Base-by-base conservation (phyloP, 441 rosid genomes). In the Euphorbia celastroides region DNA sequence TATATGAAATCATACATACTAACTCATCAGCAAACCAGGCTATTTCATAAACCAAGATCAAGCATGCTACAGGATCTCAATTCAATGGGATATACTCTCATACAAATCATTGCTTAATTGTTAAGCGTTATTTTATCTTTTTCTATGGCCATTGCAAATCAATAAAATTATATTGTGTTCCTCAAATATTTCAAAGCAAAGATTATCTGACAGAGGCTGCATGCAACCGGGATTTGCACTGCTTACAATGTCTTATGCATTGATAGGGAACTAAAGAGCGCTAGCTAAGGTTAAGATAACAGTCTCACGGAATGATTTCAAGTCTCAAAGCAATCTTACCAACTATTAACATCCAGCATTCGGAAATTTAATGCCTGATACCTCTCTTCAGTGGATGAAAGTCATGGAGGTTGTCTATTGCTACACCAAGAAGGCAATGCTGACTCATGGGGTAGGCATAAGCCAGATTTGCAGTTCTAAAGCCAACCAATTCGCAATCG, bases 391-490 rank as follows among this genome's bases (percentile, higher is more conserved):
- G 84, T 86, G 81, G 92, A 84, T 82, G 90, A 82, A 73, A 76
- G 83, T 86, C 85, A 80, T 77, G 70, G 78, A 80, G 73, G 86
- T 79, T 85, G 94, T 86, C 86, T 91, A 93, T 80, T 83, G 98
- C 87, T 86, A 90, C 98, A 89, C 97, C 95, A 89, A 83, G 88
- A 84, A 85, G 87, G 93, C 96, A 90, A 90, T 82, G 96, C 88
- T 83, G 91, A 82, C 81, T 90, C 94, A 79, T 68, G 84, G 82
- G 84, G 79, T 81, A 83, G 87, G 87, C 79, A 84, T 76, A 77
- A 72, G 88, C 92, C 87, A 84, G 71, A 90, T 93, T 97, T 93
- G 98, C 98, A 93, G 84, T 87, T 92, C 88, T 83, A 86, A 90
- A 92, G 93, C 88, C 96, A 92, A 88, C 97, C 92, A 93, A 78